Evolutionary conservation across 352 stramenopile species (phyloP).

Genomic region (Phytophthora capsici): DNA sequence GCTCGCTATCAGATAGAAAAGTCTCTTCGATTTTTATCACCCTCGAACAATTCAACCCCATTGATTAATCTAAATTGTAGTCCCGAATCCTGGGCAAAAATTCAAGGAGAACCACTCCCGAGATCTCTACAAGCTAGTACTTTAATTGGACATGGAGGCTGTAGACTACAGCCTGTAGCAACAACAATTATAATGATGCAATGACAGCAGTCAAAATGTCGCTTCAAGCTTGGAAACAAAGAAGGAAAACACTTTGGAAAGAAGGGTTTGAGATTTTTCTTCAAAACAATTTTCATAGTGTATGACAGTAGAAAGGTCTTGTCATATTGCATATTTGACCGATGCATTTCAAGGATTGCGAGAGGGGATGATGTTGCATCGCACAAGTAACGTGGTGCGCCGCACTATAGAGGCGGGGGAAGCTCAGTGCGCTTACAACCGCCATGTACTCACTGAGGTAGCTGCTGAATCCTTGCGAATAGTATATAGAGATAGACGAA

Average conservation of each 20-base stretch:
- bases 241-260: background rate
- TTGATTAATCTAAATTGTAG: too few species aligned
- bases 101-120: too few species aligned
- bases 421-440: constrained; percentile 46
- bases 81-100: too few species aligned
- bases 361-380: constrained; percentile 42
- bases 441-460: constrained; percentile 56
- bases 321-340: too few species aligned
- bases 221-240: background rate
- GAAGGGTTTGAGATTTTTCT: too few species aligned
- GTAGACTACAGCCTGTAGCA: too few species aligned
- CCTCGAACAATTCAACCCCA: background rate
- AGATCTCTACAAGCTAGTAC: background rate
- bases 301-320: too few species aligned
- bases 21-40: background rate
- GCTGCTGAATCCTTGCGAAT: background rate
- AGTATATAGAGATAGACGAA: background rate
- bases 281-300: too few species aligned
- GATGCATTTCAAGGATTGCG: constrained; percentile 20
- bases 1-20: background rate
- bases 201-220: background rate
- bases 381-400: constrained; percentile 40
- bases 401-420: constrained; percentile 54
- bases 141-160: background rate
- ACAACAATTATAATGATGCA: background rate